Evolutionary conservation across 805 yeast species (phyloP), one percentile per base, ranked within the genome.

Genomic region (Tetrapisispora iriomotensis): DNA sequence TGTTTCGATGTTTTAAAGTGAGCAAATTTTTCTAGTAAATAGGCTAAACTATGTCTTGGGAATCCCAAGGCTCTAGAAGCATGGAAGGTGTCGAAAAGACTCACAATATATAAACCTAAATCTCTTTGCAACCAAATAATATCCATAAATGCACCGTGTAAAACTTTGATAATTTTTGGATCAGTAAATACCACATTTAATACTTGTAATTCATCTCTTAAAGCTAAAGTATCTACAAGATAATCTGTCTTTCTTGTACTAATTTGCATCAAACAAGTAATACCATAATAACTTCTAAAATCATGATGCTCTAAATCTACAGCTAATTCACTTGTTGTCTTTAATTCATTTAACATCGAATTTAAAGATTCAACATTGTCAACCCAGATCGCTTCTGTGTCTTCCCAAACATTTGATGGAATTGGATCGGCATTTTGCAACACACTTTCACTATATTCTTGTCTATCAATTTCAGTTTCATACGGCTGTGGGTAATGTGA

Each of bases 141-240:
- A 67, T 92, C 99, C 95, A 86, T 87, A 49, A 76, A 79, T 0
- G 98, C 95, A 44, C 99, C 99, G 59, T 92, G 99, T 48, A 92
- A 77, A 1, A 92, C 94, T 56, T 92, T 92, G 22, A 85, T 66
- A 24, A 90, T 78, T 5, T 62, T 49, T 0, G 97, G 96, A 60
- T 92, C 67, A 2, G 96, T 72, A 47, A 90, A 86, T 1, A 90
- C 74, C 32, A 64, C 67, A 62, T 92, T 92, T 40, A 92, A 64
- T 1, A 61, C 60, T 35, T 70, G 65, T 36, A 92, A 64, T 43
- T 84, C 83, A 29, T 82, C 84, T 41, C 96, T 67, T 26, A 92
- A 68, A 1, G 77, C 75, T 24, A 92, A 62, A 0, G 97, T 85
- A 57, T 92, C 99, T 4, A 92, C 68, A 8, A 92, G 64, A 76